Evolutionary conservation across 495 filamentous ascomycete species (phyloP), one percentile per base, ranked within the genome.

Genomic region (Penicillium bialowiezense): DNA sequence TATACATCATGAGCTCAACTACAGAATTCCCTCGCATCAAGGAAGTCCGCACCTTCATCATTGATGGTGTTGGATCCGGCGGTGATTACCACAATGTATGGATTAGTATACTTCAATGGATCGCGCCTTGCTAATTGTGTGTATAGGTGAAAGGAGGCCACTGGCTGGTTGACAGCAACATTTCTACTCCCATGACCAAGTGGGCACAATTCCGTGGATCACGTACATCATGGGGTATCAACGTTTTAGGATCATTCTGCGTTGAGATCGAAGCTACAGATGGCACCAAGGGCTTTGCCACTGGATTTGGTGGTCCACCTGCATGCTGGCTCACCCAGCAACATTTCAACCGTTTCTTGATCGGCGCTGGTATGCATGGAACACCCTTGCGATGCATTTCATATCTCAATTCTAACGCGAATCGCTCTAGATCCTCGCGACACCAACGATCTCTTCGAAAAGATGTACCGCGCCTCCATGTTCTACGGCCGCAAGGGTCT

Each of bases 401-500:
- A 14, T 14, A 0, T 24, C 28, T 47, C 42, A 15, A 17, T 1
- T 43, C 8, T 24, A 28, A 26, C 23, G 3, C 8, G 23, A 4
- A 4, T 26, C 23, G 3, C 23, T 26, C 8, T 50, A 75, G 91
- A 96, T 65, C 91, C 91, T 1, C 82, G 91, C 39, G 86, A 96
- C 59, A 90, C 87, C 43, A 95, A 92, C 64, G 78, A 86, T 52
- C 74, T 96, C 4, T 96, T 93, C 65, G 91, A 96, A 68, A 89
- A 93, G 67, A 95, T 96, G 91, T 96, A 95, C 72, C 85, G 90
- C 26, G 89, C 80, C 9, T 91, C 89, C 31, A 92, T 95, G 86
- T 96, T 95, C 77, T 96, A 96, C 62, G 91, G 91, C 39, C 83
- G 91, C 49, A 96, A 96, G 68, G 91, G 91, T 15, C 79, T 96